Evolutionary conservation across 2,329 filamentous ascomycete species (phyloP).

Genomic region (Diplodia mutila): DNA sequence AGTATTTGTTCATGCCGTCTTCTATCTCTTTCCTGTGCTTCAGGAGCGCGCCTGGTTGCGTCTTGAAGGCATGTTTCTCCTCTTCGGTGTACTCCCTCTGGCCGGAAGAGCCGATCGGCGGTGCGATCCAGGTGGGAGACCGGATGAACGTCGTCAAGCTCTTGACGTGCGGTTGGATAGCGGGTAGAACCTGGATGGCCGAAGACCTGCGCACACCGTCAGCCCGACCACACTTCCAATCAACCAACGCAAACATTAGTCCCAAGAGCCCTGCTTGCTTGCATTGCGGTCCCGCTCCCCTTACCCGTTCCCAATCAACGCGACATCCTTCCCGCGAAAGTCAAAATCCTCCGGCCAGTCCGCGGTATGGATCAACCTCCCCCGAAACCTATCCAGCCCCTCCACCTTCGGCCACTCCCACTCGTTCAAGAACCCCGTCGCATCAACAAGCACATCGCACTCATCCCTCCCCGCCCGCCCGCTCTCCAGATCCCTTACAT

Average conservation of each 20-base stretch:
- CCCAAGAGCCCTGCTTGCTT: slow-evolving; percentile 28
- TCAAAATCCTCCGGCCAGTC: slow-evolving; percentile 58
- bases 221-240: slow-evolving; percentile 28
- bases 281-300: slow-evolving; percentile 15
- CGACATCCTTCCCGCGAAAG: slow-evolving; percentile 53
- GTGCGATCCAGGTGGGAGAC: slow-evolving; percentile 56
- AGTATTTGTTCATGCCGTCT: slow-evolving; percentile 51
- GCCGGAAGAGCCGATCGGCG: slow-evolving; percentile 46
- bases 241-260: no score
- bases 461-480: slow-evolving; percentile 28
- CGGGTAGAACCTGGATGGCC: slow-evolving; percentile 58
- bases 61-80: slow-evolving; percentile 48
- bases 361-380: slow-evolving; percentile 59
- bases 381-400: slow-evolving; percentile 57
- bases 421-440: slow-evolving; percentile 32
- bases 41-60: slow-evolving; percentile 45
- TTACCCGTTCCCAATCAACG: slow-evolving; percentile 58
- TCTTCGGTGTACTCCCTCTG: slow-evolving; percentile 48
- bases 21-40: slow-evolving; percentile 52
- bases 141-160: slow-evolving; percentile 57
- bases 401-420: slow-evolving; percentile 54
- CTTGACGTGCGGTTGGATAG: slow-evolving; percentile 49
- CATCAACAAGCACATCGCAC: slow-evolving; percentile 34
- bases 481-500: slow-evolving; percentile 28
- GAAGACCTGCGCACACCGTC: slow-evolving; percentile 49